Evolutionary conservation across 495 filamentous ascomycete species (phyloP), one percentile per base, ranked within the genome.

Genomic region (Aspergillus sclerotiicarbonarius): DNA sequence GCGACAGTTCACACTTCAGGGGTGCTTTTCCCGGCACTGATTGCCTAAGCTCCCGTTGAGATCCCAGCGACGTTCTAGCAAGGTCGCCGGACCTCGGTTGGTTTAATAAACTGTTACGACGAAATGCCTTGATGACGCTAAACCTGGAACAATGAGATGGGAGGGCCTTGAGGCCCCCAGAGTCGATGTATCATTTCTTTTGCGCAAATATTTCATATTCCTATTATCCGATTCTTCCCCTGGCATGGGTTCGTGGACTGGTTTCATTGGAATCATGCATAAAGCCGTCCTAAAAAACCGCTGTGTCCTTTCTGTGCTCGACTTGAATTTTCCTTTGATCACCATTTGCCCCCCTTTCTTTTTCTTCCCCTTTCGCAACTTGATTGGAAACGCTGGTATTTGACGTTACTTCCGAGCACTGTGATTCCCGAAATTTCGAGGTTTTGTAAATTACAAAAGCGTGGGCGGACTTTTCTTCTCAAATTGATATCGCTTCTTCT

Each of bases 381-480:
- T 25, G 25, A 25, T 25, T 25, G 25, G 25, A 2, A 5, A 25
- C 5, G 2, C 25, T 25, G 25, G 25, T 25, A 25, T 25, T 25
- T 25, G 25, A 25, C 5, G 25, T 25, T 25, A 25, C 25, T 5
- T 25, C 5, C 25, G 25, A 25, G 25, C 25, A 25, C 30, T 54
- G 16, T 59, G n/a, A n/a, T 30, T 33, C 49, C 41, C 16, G 46
- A 45, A 39, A 58, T 52, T 33, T 30, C n/a, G 16, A 45, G 8
- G 62, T 66, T 60, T 48, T 76, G 70, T 77, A 75, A 69, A 77
- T 71, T 77, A 77, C 62, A 73, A 74, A 74, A 74, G 72, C 70
- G 64, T 72, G 74, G 69, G 69, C 67, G 66, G 71, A 63, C 63
- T 61, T 67, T 73, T 53, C 58, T 70, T 55, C 5, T 25, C 25